Evolutionary conservation across 176 grass and related monocot species (phyloP).

Genomic region (Themeda triandra): DNA sequence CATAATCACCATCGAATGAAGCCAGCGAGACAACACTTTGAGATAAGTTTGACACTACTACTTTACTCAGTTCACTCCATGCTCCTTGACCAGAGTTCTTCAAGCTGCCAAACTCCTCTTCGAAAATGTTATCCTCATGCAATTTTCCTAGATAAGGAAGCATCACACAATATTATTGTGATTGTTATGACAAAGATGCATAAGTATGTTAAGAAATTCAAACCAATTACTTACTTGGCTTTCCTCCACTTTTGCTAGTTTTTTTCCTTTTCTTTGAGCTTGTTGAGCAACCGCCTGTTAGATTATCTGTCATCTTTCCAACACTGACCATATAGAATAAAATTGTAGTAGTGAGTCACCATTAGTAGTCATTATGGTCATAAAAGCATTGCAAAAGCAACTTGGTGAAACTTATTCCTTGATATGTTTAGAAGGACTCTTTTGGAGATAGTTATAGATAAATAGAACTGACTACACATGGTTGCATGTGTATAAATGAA

Average conservation of each 20-base stretch:
- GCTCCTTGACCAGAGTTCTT: neutral
- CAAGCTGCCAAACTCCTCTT: neutral
- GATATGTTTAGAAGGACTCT: too few species aligned
- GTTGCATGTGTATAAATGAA: too few species aligned
- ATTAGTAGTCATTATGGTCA: too few species aligned
- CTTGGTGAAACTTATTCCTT: too few species aligned
- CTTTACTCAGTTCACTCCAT: neutral
- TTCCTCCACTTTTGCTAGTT: neutral
- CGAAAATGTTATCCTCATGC: neutral
- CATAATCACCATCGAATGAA: neutral
- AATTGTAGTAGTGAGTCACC: too few species aligned
- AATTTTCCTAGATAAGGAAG: neutral
- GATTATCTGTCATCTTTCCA: neutral
- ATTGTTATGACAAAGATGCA: neutral
- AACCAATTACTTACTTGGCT: neutral
- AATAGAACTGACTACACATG: too few species aligned
- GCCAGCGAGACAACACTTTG: neutral
- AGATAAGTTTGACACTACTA: neutral
- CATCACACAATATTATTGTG: neutral
- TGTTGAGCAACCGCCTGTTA: neutral
- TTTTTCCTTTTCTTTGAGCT: neutral
- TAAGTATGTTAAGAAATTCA: neutral
- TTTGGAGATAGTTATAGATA: too few species aligned
- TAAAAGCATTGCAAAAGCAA: too few species aligned
- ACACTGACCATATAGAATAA: too few species aligned